These are phyloP conservation scores for Dactylellina drechsleri DNA, from an alignment of 2,329 filamentous ascomycete genomes.

Conservation along the genomic window DNA sequence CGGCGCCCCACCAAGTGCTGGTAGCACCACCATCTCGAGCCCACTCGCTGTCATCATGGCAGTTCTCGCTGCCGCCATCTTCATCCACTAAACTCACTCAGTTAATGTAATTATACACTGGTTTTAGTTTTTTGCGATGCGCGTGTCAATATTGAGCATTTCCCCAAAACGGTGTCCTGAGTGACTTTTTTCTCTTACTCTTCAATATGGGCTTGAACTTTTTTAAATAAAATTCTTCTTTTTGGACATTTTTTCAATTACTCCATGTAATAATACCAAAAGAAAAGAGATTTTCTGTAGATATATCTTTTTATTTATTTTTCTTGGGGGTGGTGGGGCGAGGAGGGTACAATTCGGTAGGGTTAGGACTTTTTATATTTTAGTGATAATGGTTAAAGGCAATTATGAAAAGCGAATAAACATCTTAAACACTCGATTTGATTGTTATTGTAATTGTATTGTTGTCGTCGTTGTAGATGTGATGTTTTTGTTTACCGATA, in stretches of 20 bases:
- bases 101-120: background rate
- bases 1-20: conserved; percentile 44
- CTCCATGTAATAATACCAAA: conserved; percentile 13
- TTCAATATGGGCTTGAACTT: conserved; percentile 12
- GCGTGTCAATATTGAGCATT: conserved; percentile 37
- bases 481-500: background rate
- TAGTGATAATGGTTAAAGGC: conserved; percentile 29
- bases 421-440: background rate
- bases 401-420: conserved; percentile 35
- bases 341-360: conserved; percentile 17
- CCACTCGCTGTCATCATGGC: conserved; percentile 53
- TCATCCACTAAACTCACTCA: conserved; percentile 47
- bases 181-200: conserved; percentile 13
- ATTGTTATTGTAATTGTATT: background rate
- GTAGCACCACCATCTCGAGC: conserved; percentile 44
- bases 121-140: conserved; percentile 11
- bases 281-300: conserved; percentile 44
- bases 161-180: conserved; percentile 34
- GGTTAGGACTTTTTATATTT: conserved; percentile 10
- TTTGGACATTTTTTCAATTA: background rate
- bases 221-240: conserved; percentile 9
- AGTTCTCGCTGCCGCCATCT: conserved; percentile 47
- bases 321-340: background rate
- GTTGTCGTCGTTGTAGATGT: background rate
- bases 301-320: conserved; percentile 34